These are phyloP conservation scores for Excoecaria agallocha DNA, from an alignment of 345 rosid species.

Conservation along the genomic window DNA sequence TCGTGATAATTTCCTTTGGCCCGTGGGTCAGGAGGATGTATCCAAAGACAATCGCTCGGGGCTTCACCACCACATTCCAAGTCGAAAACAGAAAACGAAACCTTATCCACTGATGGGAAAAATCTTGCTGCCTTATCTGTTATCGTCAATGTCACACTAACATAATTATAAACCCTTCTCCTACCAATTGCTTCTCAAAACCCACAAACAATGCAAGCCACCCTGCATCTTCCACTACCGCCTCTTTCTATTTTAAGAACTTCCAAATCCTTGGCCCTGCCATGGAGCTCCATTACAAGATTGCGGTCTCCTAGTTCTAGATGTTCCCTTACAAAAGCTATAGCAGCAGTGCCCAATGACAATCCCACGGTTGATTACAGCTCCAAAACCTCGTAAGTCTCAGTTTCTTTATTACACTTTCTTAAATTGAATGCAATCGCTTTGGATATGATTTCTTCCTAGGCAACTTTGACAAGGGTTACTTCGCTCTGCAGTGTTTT, in stretches of 20 bases:
- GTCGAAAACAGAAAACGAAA: not conserved
- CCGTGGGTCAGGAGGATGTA: no score
- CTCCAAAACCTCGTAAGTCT: conserved; percentile 43
- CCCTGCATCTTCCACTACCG: conserved; percentile 32
- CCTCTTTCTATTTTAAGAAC: conserved; percentile 14
- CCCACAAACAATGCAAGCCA: conserved; percentile 35
- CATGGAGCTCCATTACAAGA: conserved; percentile 24
- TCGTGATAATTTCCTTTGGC: no score
- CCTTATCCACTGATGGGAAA: conserved; percentile 25
- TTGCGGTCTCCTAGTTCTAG: conserved; percentile 15
- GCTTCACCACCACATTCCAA: conserved; percentile 5
- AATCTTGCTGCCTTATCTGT: conserved; percentile 32
- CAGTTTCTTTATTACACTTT: not conserved
- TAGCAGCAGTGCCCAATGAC: conserved; percentile 24
- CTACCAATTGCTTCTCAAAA: not conserved
- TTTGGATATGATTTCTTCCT: not conserved
- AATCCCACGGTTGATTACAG: conserved; percentile 47
- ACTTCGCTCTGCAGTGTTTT: conserved; percentile 42
- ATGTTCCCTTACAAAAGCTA: conserved; percentile 24
- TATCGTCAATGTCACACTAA: not conserved
- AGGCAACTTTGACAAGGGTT: not conserved
- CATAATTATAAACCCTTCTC: not conserved
- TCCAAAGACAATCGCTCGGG: not conserved
- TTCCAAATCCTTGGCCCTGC: conserved; percentile 25
- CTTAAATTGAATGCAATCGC: not conserved